phyloP scores from a whole-genome alignment of 2,329 filamentous ascomycete species.

The Lasiodiplodia gonubiensis region DNA sequence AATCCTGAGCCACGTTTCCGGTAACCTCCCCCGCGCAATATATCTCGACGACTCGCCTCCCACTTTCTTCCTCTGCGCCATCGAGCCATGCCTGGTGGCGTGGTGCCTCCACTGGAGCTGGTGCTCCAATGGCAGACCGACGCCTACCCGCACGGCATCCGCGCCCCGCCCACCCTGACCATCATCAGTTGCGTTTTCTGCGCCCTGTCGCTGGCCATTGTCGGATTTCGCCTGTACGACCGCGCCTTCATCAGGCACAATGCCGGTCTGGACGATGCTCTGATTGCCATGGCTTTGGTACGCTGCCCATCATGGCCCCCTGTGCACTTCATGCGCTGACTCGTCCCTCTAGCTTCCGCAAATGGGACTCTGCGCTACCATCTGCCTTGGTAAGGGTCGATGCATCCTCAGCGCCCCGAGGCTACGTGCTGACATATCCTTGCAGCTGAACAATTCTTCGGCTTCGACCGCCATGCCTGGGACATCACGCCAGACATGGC shows the following conservation, averaged over 20 bases:
- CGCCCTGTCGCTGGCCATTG: background rate
- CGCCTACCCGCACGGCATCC: conserved; percentile 15
- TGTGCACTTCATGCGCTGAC: background rate
- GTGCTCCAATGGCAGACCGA: conserved; percentile 24
- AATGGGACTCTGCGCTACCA: background rate
- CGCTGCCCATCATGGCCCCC: background rate
- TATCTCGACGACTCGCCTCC: background rate
- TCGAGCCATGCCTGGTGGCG: conserved; percentile 23
- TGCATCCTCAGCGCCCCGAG: background rate
- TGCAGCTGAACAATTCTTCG: conserved; percentile 14
- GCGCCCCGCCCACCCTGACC: background rate
- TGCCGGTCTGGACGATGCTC: conserved; percentile 12
- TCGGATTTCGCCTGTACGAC: conserved; percentile 3
- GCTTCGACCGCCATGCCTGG: conserved; percentile 27
- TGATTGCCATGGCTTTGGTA: conserved; percentile 16
- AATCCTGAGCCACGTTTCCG: background rate
- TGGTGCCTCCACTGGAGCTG: conserved; percentile 18
- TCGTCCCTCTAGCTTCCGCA: background rate
- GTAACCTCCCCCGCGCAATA: background rate
- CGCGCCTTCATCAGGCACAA: conserved; percentile 12
- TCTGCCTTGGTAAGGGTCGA: background rate
- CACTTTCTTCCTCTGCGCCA: background rate
- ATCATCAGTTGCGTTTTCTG: conserved; percentile 1
- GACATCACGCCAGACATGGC: conserved; percentile 11
- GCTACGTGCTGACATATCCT: background rate